Base-by-base conservation (phyloP, 495 filamentous ascomycete species). In the Xylaria intraflava region DNA sequence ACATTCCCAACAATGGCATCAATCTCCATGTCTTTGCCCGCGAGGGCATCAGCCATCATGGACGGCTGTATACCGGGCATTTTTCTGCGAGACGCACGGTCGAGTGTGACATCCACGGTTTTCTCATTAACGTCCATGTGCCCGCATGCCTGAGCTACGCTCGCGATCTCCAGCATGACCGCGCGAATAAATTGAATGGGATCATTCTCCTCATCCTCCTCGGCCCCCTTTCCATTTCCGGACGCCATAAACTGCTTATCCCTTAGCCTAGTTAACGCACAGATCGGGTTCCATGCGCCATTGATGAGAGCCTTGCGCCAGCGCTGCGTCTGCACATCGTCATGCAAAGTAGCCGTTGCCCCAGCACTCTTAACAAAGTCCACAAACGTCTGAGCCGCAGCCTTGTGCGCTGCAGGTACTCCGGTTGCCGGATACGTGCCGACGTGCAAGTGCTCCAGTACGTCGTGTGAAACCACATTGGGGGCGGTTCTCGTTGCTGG, bases 1-100 rank as follows among this genome's bases (percentile, higher is more conserved):
- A 67, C 60, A 65, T 76, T 78, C 5, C 78, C 77, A n/a, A 80
- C 53, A 55, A 82, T 78, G 23, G 74, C 73, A 59, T 80, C 78
- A 8, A 75, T 69, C 64, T 80, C 78, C 62, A 80, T 66, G 1
- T 55, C 55, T 49, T 68, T 63, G 0, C 62, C 66, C 30, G 54
- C 60, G 26, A 66, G 57, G 41, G 70, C 69, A 65, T 79, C 75
- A 30, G 70, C 62, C 53, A 76, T 53, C 76, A 80, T 80, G 49
- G 73, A 77, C 33, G 71, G 66, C 61, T 76, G 72, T 9, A 72
- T 65, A 11, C 70, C 69, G 2, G 59, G 63, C 11, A 54, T 26
- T 1, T 51, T 51, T 16, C 77, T 57, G 12, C 42, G 58, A 16
- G 55, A 62, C 4, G 73, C 65, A 9, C 70, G 59, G 6, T 55